Conservation (phyloP, 768 basidiomycete species). For the Leucocoprinus leucothites region DNA sequence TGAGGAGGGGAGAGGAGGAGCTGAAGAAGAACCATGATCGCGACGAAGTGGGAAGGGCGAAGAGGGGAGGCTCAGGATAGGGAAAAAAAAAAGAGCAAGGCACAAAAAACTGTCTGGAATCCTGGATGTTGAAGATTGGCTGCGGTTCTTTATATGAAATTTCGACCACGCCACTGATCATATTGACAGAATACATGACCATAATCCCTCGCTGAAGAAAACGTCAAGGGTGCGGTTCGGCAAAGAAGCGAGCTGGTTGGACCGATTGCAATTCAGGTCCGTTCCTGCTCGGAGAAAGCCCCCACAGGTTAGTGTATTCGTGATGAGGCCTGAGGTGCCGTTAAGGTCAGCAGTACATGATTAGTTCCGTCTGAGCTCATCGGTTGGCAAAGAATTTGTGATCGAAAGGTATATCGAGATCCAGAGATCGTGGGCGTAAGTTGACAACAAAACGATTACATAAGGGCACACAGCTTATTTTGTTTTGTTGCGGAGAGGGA, state of each 20-base stretch:
- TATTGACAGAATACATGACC: constrained; percentile 6
- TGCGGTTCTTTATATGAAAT: constrained; percentile 22
- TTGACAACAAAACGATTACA: not conserved
- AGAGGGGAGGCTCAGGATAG: constrained; percentile 11
- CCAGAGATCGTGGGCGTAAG: constrained; percentile 1
- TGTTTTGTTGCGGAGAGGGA: not conserved
- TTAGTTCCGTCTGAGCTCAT: constrained; percentile 10
- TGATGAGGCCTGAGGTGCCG: constrained; percentile 4
- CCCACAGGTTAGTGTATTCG: constrained; percentile 8
- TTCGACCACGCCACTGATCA: constrained; percentile 13
- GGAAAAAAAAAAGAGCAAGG: not conserved
- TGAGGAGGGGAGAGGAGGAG: constrained; percentile 54
- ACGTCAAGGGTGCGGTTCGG: constrained; percentile 8
- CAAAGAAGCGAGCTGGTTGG: constrained; percentile 10
- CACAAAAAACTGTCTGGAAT: constrained; percentile 1
- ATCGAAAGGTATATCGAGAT: constrained; percentile 9
- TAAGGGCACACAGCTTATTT: not conserved
- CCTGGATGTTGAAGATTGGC: constrained; percentile 3
- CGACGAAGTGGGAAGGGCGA: constrained; percentile 6
- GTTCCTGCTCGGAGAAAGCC: constrained; percentile 10
- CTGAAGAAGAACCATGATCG: constrained; percentile 37
- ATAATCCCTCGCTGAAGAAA: constrained; percentile 4
- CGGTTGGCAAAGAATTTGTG: constrained; percentile 8
- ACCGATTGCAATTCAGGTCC: constrained; percentile 1
- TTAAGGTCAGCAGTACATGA: constrained; percentile 9